Evolutionary conservation across 306 rosid species (phyloP).

Genomic region (Echinosophora koreensis): DNA sequence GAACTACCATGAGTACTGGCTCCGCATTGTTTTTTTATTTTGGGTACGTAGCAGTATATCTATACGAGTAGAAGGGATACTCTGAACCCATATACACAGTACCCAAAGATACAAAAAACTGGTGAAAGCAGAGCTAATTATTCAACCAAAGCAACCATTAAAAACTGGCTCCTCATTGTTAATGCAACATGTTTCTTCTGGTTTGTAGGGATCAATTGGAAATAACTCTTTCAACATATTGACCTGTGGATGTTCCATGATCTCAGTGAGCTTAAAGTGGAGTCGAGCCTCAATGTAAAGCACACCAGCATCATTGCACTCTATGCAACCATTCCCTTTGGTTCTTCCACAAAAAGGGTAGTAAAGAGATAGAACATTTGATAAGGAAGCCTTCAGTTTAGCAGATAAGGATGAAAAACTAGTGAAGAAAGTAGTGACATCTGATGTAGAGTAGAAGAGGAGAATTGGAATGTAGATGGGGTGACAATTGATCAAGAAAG

Average conservation of each 20-base stretch:
- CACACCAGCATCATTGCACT: slow-evolving; percentile 46
- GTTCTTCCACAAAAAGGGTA: slow-evolving; percentile 47
- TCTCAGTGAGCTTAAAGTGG: neutral
- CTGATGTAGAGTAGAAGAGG: slow-evolving; percentile 36
- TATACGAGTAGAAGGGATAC: too few relatives aligned
- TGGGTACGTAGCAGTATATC: too few relatives aligned
- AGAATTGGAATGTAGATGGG: slow-evolving; percentile 36
- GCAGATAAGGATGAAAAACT: neutral
- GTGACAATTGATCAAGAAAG: slow-evolving; percentile 46
- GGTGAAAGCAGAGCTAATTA: too few relatives aligned
- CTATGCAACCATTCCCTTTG: slow-evolving; percentile 2
- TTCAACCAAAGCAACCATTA: too few relatives aligned
- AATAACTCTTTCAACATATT: slow-evolving; percentile 2
- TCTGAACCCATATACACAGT: too few relatives aligned
- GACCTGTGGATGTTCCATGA: neutral
- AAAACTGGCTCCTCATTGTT: neutral
- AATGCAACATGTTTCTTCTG: neutral
- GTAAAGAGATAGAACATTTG: slow-evolving; percentile 37
- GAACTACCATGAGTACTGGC: neutral
- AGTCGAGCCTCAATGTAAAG: slow-evolving; percentile 18
- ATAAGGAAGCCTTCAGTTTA: slow-evolving; percentile 24
- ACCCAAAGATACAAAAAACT: too few relatives aligned
- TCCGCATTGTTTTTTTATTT: neutral
- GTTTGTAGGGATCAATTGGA: slow-evolving; percentile 27
- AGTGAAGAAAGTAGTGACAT: neutral